Percentiles rank a stretch among this genome's conserved stretches.
Conservation (phyloP, 2,329 filamentous ascomycete species). For the Apiospora phragmitis region DNA sequence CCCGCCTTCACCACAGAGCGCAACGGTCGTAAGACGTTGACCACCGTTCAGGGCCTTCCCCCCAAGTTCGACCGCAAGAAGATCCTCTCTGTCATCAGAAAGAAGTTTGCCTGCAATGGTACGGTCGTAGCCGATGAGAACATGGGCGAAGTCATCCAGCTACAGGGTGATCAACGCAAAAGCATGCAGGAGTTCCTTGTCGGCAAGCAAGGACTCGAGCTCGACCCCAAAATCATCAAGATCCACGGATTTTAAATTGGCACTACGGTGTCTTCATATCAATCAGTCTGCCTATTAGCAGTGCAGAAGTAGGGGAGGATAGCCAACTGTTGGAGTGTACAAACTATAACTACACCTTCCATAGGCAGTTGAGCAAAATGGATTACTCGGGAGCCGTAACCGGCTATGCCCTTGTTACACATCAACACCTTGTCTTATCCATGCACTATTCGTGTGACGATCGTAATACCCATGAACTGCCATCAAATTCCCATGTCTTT, state of each 20-base stretch:
- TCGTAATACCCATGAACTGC: neutral
- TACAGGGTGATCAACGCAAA: constrained; percentile 98
- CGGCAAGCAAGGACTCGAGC: constrained; percentile 91
- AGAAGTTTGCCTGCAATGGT: constrained; percentile 99
- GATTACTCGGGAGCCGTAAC: neutral
- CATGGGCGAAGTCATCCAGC: constrained; percentile 99
- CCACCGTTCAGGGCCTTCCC: constrained; percentile 96
- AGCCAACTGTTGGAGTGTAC: neutral
- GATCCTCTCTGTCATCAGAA: constrained; percentile 99
- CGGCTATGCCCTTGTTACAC: neutral
- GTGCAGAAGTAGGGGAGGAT: neutral
- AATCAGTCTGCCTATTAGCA: neutral
- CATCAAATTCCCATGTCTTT: no score
- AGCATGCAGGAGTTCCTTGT: constrained; percentile 97
- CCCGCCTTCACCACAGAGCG: constrained; percentile 69
- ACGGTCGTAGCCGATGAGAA: constrained; percentile 94
- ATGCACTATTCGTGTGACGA: neutral
- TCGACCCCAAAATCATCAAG: constrained; percentile 97
- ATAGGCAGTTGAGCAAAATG: neutral
- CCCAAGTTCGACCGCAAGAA: constrained; percentile 99
- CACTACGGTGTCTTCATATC: neutral
- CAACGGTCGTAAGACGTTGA: constrained; percentile 99
- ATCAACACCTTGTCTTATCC: neutral
- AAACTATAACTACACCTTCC: neutral
- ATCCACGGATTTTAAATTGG: constrained; percentile 62